A percentile compares a stretch with the other conserved stretches of the same genome.
phyloP scores from a whole-genome alignment of 768 basidiomycete species.

The Naganishia randhawae region DNA sequence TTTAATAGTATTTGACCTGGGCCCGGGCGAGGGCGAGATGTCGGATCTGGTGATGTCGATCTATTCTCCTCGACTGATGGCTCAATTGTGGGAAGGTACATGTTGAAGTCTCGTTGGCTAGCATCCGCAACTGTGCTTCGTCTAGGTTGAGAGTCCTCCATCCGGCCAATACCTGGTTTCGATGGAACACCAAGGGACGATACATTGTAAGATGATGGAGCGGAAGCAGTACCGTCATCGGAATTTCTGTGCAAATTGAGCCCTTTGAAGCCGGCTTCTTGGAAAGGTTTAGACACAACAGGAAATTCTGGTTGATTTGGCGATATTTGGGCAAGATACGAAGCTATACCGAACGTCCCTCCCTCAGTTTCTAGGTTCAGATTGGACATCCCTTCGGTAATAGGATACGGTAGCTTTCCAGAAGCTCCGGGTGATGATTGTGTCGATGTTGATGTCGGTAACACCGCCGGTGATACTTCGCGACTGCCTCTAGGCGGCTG shows the following conservation, averaged over 20 bases:
- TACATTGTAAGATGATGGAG: not conserved
- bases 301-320: not conserved
- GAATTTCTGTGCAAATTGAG: not conserved
- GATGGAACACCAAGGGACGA: not conserved
- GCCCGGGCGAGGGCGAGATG: not conserved
- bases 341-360: constrained; percentile 20
- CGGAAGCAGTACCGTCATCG: not conserved
- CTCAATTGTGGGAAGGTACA: not conserved
- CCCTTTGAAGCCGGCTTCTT: not conserved
- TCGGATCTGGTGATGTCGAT: not conserved
- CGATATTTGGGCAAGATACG: not conserved
- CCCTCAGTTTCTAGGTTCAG: constrained; percentile 14
- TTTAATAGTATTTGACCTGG: constrained; percentile 23
- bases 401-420: not conserved
- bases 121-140: constrained; percentile 15
- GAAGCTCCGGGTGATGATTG: constrained; percentile 17
- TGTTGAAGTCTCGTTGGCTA: not conserved
- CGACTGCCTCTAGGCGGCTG: constrained; percentile 3
- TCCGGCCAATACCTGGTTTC: not conserved
- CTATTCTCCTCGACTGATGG: not conserved
- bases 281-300: not conserved
- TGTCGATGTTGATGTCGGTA: constrained; percentile 7
- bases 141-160: not conserved
- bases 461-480: not conserved
- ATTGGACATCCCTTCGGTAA: not conserved